These are phyloP conservation scores for Tripterygium wilfordii DNA, from an alignment of 177 flowering plant genomes.

Conservation along the genomic window DNA sequence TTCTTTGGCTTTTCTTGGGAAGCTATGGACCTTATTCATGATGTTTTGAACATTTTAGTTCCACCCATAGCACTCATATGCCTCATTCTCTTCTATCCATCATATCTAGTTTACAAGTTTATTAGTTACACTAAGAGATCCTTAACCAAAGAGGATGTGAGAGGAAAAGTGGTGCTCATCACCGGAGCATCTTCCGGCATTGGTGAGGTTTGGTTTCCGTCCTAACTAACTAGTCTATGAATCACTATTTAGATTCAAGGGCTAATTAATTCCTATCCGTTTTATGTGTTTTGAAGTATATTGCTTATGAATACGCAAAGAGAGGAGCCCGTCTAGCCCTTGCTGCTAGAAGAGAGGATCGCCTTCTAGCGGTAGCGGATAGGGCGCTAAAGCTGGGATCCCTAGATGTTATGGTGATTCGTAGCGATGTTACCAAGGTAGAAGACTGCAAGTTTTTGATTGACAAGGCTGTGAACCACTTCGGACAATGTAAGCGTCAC, in stretches of 20 bases:
- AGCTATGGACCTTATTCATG: too few relatives aligned
- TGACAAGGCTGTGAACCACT: conserved; percentile 25
- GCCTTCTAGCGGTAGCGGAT: conserved; percentile 29
- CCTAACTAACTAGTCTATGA: background rate
- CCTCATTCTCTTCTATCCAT: conserved; percentile 18
- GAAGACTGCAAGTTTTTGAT: conserved; percentile 35
- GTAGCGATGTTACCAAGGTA: conserved; percentile 36
- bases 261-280: too few relatives aligned
- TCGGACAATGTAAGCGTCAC: conserved; percentile 35
- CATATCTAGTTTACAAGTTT: conserved; percentile 15
- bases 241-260: background rate
- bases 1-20: too few relatives aligned
- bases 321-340: conserved; percentile 42
- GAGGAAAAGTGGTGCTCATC: conserved; percentile 44
- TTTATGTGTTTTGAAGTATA: conserved; percentile 19
- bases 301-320: conserved; percentile 49
- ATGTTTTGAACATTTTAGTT: conserved; percentile 19
- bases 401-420: conserved; percentile 26
- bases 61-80: conserved; percentile 10
- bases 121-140: conserved; percentile 5
- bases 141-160: conserved; percentile 21
- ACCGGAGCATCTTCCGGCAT: conserved; percentile 54
- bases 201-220: conserved; percentile 21
- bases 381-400: conserved; percentile 21
- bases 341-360: conserved; percentile 31